Base-by-base conservation (phyloP, 106 monocot genomes). In the Dioscorea alata region DNA sequence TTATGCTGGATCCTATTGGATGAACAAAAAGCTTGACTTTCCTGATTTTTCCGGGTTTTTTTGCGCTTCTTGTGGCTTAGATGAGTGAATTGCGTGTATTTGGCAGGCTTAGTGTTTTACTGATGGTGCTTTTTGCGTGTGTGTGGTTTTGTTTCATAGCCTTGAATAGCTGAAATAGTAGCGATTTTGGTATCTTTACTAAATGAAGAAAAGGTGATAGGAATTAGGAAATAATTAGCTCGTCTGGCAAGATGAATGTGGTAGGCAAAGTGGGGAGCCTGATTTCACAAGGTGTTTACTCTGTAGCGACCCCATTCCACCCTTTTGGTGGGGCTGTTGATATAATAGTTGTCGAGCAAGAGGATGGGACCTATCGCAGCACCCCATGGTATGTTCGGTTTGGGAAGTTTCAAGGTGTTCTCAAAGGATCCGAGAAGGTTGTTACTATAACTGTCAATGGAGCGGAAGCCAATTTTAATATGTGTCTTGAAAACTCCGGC, bases 371-470 rank as follows among this genome's bases (percentile, higher is more conserved):
- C 20, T 95, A 88, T 61, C 85, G 95, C 2, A 95, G 91, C 50
- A 95, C 95, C 10, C 95, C 95, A 8, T 95, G 95, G 95, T 95
- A 95, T 59, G 95, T 95, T 63, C 85, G 91, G 0, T 95, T 95
- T 76, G 95, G 95, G 13, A 95, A 95, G 65, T 95, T 95, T 69
- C 95, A 95, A 56, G 95, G 95, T 61, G 81, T 95, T 64, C 80
- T 95, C 23, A 95, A 95, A 69, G 88, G 85, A 57, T 75, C 88
- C 6, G 95, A 95, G 78, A 95, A 95, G 79, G 52, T 95, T 13
- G 91, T 95, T 21, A 74, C 75, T 20, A 91, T 95, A 42, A 73
- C 84, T 19, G 95, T 95, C 49, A 95, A 95, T 83, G 88, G 88
- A 1, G 71, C 68, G 2, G 91, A 84, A 58, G 91, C 95, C 18